These are phyloP conservation scores for Phaffia tasmanica DNA, from an alignment of 768 basidiomycete species.

Conservation along the genomic window DNA sequence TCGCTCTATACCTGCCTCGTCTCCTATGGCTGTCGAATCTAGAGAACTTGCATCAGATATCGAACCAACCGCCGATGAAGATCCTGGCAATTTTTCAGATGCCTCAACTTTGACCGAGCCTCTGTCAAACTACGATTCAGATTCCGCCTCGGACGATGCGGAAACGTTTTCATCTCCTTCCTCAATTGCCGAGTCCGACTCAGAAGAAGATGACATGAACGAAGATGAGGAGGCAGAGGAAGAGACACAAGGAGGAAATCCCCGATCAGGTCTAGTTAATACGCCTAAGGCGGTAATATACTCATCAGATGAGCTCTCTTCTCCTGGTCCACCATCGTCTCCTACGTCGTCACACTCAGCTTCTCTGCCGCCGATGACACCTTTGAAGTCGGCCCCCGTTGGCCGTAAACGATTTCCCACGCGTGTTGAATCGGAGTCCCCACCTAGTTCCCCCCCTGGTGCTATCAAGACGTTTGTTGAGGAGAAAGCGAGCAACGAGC, in stretches of 20 bases:
- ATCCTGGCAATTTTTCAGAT: conserved; percentile 22
- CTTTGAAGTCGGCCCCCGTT: background rate
- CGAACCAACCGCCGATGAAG: background rate
- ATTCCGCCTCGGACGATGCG: background rate
- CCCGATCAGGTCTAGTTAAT: background rate
- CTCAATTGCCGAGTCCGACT: conserved; percentile 11
- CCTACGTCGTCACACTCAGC: background rate
- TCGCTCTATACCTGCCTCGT: too few relatives aligned
- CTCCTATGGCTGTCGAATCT: too few relatives aligned
- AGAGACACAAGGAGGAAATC: background rate
- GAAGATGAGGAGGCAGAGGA: background rate
- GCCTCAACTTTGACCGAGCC: conserved; percentile 26
- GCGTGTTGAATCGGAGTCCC: conserved; percentile 23
- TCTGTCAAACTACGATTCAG: conserved; percentile 22
- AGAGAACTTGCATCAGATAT: too few relatives aligned
- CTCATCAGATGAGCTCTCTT: background rate
- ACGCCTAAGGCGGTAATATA: background rate
- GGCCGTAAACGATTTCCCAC: conserved; percentile 16
- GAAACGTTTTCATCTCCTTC: background rate
- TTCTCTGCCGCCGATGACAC: background rate
- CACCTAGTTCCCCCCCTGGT: conserved; percentile 9
- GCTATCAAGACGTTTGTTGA: background rate
- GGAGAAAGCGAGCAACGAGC: background rate
- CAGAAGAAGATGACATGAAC: conserved; percentile 4
- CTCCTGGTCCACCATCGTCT: background rate